These are phyloP conservation scores for Alternaria sp. DNA, from an alignment of 2,329 filamentous ascomycete genomes.

Conservation along the genomic window DNA sequence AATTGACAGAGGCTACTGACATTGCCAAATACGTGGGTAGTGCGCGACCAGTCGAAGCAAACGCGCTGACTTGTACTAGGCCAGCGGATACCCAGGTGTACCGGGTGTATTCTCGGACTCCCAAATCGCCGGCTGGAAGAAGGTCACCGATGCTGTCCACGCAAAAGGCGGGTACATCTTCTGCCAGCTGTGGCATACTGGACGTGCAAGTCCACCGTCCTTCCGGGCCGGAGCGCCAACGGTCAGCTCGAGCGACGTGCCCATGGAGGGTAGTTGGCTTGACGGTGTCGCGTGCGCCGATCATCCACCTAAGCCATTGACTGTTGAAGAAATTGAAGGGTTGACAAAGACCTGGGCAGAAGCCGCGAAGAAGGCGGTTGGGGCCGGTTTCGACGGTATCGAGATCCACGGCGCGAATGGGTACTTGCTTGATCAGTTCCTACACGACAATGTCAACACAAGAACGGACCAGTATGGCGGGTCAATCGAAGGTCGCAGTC, in stretches of 20 bases:
- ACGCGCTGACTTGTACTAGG: slow-evolving; percentile 34
- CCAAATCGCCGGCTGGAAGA: slow-evolving; percentile 59
- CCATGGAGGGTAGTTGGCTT: slow-evolving; percentile 49
- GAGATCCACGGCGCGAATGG: slow-evolving; percentile 54
- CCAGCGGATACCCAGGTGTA: slow-evolving; percentile 47
- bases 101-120: slow-evolving; percentile 43
- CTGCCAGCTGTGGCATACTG: slow-evolving; percentile 56
- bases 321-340: slow-evolving; percentile 48
- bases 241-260: slow-evolving; percentile 50
- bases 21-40: slow-evolving; percentile 41
- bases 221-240: slow-evolving; percentile 47
- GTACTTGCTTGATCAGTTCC: slow-evolving; percentile 60
- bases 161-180: slow-evolving; percentile 58
- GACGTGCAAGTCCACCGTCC: slow-evolving; percentile 51
- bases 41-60: background rate
- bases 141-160: slow-evolving; percentile 59
- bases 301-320: slow-evolving; percentile 44
- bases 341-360: slow-evolving; percentile 48
- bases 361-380: slow-evolving; percentile 48
- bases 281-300: slow-evolving; percentile 48
- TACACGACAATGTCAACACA: slow-evolving; percentile 58
- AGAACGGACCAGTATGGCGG: slow-evolving; percentile 60
- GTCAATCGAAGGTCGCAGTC: slow-evolving; percentile 58
- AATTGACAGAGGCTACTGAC: slow-evolving; percentile 64
- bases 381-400: slow-evolving; percentile 45